A percentile compares a stretch with the other conserved stretches of the same genome.
Evolutionary conservation across 2,329 filamentous ascomycete species (phyloP).

Genomic region (Fusarium drepaniforme): DNA sequence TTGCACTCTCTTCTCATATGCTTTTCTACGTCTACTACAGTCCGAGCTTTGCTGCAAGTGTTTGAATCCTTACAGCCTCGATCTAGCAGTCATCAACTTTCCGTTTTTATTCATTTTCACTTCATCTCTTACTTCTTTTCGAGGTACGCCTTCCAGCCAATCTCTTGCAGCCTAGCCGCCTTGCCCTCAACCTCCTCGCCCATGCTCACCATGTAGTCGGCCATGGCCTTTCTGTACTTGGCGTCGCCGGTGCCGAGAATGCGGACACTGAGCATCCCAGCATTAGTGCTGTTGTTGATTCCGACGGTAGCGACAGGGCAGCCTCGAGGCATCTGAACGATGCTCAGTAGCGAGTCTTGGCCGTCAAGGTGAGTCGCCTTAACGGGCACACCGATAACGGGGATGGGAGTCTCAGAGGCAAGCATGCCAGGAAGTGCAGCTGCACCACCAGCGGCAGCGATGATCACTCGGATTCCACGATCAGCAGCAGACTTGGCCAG

Average conservation of each 20-base stretch:
- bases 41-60: not conserved
- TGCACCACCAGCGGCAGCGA: conserved; percentile 81
- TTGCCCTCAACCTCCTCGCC: conserved; percentile 70
- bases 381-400: conserved; percentile 83
- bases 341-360: conserved; percentile 77
- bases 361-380: conserved; percentile 81
- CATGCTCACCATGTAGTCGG: conserved; percentile 49
- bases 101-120: not conserved
- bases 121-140: conserved; percentile 1
- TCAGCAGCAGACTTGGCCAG: conserved; percentile 73
- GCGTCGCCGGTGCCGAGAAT: conserved; percentile 73
- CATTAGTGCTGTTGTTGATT: conserved; percentile 85
- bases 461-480: conserved; percentile 78
- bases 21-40: not conserved
- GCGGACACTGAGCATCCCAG: conserved; percentile 76
- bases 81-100: not conserved
- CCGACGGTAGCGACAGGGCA: conserved; percentile 81
- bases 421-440: conserved; percentile 83
- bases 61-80: not conserved
- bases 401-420: conserved; percentile 76
- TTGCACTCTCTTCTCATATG: not conserved
- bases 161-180: conserved; percentile 65
- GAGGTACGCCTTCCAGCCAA: not conserved
- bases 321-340: conserved; percentile 83
- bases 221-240: conserved; percentile 72